A percentile compares a stretch with the other conserved stretches of the same genome.
phyloP scores from a whole-genome alignment of 139 green algal genomes.

The Chlamydomonas applanata region DNA sequence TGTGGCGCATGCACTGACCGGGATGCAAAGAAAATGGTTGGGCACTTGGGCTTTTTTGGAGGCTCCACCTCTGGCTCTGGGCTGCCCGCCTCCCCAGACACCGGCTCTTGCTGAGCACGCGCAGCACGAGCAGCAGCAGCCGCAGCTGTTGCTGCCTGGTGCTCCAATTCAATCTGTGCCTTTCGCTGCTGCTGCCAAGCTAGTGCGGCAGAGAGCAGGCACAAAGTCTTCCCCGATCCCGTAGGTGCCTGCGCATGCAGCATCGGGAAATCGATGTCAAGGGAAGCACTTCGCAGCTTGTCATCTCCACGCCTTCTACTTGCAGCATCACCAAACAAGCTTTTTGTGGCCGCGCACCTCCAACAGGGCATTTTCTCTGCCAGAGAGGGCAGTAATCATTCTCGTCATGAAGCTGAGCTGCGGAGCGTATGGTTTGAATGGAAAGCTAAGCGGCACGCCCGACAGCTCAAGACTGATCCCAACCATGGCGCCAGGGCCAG shows the following conservation, averaged over 20 bases:
- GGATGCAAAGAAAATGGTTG: conserved; percentile 6
- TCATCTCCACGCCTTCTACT: too few species aligned
- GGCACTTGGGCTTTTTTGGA: not conserved
- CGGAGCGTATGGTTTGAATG: too few species aligned
- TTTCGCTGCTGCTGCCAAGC: conserved; percentile 58
- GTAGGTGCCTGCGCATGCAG: conserved; percentile 54
- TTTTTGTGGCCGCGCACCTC: too few species aligned
- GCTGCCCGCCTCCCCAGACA: not conserved
- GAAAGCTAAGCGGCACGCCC: too few species aligned
- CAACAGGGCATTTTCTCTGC: conserved; percentile 41
- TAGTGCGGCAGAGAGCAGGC: conserved; percentile 79
- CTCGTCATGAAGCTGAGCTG: conserved; percentile 75
- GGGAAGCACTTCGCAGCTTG: too few species aligned
- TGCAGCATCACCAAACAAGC: too few species aligned
- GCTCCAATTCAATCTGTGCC: not conserved
- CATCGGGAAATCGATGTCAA: too few species aligned
- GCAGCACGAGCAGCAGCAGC: too few species aligned
- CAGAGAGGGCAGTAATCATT: conserved; percentile 68
- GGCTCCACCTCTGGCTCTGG: not conserved
- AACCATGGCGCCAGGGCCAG: too few species aligned
- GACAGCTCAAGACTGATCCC: too few species aligned
- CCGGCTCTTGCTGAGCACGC: not conserved
- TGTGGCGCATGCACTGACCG: not conserved
- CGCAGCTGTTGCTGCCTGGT: not conserved
- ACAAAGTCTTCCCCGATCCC: conserved; percentile 85